phyloP scores from a whole-genome alignment of 2,329 filamentous ascomycete species.

The Fusarium circinatum region DNA sequence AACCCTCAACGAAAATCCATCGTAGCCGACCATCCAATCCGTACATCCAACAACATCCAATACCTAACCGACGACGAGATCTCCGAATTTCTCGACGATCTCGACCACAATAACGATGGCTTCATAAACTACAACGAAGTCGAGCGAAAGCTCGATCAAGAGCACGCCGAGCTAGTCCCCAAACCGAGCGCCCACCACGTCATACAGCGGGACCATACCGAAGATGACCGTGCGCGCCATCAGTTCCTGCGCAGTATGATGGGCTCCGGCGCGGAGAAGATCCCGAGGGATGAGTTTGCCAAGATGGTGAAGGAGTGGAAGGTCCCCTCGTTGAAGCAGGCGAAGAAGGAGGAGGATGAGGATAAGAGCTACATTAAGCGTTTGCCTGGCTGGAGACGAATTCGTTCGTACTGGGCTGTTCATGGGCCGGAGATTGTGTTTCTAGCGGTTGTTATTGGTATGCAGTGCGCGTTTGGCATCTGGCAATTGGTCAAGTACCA shows the following conservation, averaged over 20 bases:
- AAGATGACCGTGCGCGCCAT: slow-evolving; percentile 56
- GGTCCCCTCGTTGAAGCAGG: slow-evolving; percentile 59
- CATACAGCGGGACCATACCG: slow-evolving; percentile 50
- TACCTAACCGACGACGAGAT: slow-evolving; percentile 61
- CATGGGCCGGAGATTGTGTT: slow-evolving; percentile 63
- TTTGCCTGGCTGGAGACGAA: slow-evolving; percentile 56
- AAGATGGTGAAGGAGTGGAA: slow-evolving; percentile 57
- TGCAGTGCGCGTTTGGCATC: slow-evolving; percentile 62
- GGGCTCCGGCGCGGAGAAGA: slow-evolving; percentile 52
- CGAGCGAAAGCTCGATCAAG: slow-evolving; percentile 62
- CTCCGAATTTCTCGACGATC: slow-evolving; percentile 60
- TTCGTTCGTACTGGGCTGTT: slow-evolving; percentile 65
- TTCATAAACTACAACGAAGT: slow-evolving; percentile 63
- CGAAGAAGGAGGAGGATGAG: slow-evolving; percentile 58
- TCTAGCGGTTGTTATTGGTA: slow-evolving; percentile 56
- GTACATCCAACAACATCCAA: slow-evolving; percentile 40
- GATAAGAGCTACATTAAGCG: slow-evolving; percentile 58
- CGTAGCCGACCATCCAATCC: slow-evolving; percentile 42
- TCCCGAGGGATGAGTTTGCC: slow-evolving; percentile 59
- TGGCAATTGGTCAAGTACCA: slow-evolving; percentile 67
- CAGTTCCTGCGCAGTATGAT: slow-evolving; percentile 63
- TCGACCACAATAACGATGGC: slow-evolving; percentile 63
- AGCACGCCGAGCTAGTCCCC: slow-evolving; percentile 61
- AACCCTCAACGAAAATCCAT: slow-evolving; percentile 15
- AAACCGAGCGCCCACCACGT: slow-evolving; percentile 58